Conservation (phyloP, 805 yeast genomes). For the Ogataea paraovalis region DNA sequence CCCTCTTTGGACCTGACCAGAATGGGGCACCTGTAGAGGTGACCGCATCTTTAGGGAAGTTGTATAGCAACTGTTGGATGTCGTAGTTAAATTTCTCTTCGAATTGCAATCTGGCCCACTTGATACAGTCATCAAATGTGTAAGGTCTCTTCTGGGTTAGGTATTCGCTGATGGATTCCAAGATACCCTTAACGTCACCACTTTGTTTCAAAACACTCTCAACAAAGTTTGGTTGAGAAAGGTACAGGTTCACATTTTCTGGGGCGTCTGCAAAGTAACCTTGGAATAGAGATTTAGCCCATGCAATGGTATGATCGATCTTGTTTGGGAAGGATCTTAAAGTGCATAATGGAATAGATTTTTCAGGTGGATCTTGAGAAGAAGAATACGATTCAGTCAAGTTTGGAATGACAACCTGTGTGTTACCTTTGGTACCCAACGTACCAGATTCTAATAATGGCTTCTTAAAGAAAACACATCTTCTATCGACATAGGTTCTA, state of each 20-base stretch:
- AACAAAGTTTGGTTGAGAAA: slow-evolving; percentile 88
- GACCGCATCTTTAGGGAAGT: slow-evolving; percentile 91
- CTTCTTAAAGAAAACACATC: slow-evolving; percentile 89
- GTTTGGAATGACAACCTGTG: slow-evolving; percentile 92
- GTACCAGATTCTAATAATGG: slow-evolving; percentile 96
- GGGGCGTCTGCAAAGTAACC: slow-evolving; percentile 89
- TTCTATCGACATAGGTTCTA: slow-evolving; percentile 94
- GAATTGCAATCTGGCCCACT: slow-evolving; percentile 91
- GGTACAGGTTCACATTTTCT: slow-evolving; percentile 85
- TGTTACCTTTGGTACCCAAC: slow-evolving; percentile 96
- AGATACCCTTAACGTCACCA: slow-evolving; percentile 83
- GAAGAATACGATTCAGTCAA: slow-evolving; percentile 95
- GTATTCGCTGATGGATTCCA: slow-evolving; percentile 74
- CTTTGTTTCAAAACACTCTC: slow-evolving; percentile 88
- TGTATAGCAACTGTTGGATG: slow-evolving; percentile 83
- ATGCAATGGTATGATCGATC: slow-evolving; percentile 97
- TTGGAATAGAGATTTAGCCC: slow-evolving; percentile 96
- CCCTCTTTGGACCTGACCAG: slow-evolving; percentile 98
- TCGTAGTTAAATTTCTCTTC: slow-evolving; percentile 83
- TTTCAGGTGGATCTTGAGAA: slow-evolving; percentile 98
- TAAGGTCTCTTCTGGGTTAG: slow-evolving; percentile 75
- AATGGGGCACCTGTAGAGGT: slow-evolving; percentile 90
- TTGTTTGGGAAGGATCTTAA: slow-evolving; percentile 96
- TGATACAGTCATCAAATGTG: slow-evolving; percentile 87
- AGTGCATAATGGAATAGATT: slow-evolving; percentile 95